Evolutionary conservation across 73 alveolate genomes (phyloP).

Genomic region (Durusdinium trenchii): DNA sequence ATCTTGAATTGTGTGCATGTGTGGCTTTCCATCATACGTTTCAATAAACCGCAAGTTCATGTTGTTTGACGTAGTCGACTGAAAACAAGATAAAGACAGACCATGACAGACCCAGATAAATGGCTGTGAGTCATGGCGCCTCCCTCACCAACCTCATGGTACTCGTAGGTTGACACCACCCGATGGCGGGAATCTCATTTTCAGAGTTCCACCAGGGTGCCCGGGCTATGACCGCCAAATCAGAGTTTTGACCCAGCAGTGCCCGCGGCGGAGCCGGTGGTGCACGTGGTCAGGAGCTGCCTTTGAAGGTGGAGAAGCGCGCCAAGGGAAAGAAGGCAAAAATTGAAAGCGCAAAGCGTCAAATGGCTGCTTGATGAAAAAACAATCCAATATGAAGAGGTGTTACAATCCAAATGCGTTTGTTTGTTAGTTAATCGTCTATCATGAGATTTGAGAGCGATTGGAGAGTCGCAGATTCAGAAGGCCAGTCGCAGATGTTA

Average conservation of each 20-base stretch:
- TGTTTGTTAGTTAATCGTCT: not conserved
- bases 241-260: too few relatives aligned
- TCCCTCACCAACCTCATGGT: not conserved
- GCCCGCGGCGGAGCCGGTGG: not conserved
- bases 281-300: conserved; percentile 28
- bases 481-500: not conserved
- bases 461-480: not conserved
- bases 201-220: not conserved
- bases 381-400: not conserved
- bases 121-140: not conserved
- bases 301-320: conserved; percentile 88
- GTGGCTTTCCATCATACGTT: too few relatives aligned
- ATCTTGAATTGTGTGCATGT: too few relatives aligned
- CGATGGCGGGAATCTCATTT: not conserved
- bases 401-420: not conserved
- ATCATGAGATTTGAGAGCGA: too few relatives aligned
- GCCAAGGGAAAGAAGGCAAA: conserved; percentile 87
- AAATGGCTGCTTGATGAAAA: not conserved
- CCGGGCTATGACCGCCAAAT: too few relatives aligned
- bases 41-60: too few relatives aligned
- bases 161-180: not conserved
- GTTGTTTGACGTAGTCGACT: too few relatives aligned
- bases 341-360: not conserved
- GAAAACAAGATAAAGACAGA: not conserved
- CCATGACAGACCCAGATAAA: not conserved